Base-by-base conservation (phyloP, 768 basidiomycete genomes). In the Gloeostereum incarnatum region DNA sequence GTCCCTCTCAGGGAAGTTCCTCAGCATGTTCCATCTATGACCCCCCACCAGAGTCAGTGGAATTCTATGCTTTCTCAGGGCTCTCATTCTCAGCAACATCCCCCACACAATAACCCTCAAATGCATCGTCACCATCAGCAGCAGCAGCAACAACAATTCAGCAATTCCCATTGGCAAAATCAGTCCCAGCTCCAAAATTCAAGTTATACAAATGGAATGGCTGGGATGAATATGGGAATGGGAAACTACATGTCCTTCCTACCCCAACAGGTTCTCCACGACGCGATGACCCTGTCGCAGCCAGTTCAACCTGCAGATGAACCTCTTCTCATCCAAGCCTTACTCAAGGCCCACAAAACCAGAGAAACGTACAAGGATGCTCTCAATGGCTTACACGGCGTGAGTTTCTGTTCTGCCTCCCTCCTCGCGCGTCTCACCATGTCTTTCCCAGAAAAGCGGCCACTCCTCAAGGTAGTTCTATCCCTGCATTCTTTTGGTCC, bases 381-480 rank as follows among this genome's bases (percentile, higher is more conserved):
- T 16, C 53, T 85, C n/a, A 79, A 84, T 43, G 60, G 62, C 31
- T 57, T 85, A 13, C 80, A 84, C 49, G 75, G 77, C 22, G 81
- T 82, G 52, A 46, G 75, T 59, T 38, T 22, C 10, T 8, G 2
- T 14, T 30, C 38, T 41, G 23, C 7, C 22, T 20, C 16, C 21
- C 27, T 7, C 29, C 33, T 5, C 18, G 21, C 21, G 26, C 37
- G 34, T 38, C 13, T 26, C 13, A 35, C 37, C 42, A 43, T 40
- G 40, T 32, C 39, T 24, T 8, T 18, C 10, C 31, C 41, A 75
- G 73, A 66, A 52, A 54, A 66, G 66, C 40, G 65, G 63, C 4
- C 70, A 73, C 50, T 65, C 68, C 13, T 17, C 29, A 30, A 13
- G 29, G 29, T 13, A 17, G n/a, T n/a, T n/a, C n/a, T n/a, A n/a